Evolutionary conservation across 306 rosid genomes (phyloP).

Genomic region (Pachyrhizus erosus): DNA sequence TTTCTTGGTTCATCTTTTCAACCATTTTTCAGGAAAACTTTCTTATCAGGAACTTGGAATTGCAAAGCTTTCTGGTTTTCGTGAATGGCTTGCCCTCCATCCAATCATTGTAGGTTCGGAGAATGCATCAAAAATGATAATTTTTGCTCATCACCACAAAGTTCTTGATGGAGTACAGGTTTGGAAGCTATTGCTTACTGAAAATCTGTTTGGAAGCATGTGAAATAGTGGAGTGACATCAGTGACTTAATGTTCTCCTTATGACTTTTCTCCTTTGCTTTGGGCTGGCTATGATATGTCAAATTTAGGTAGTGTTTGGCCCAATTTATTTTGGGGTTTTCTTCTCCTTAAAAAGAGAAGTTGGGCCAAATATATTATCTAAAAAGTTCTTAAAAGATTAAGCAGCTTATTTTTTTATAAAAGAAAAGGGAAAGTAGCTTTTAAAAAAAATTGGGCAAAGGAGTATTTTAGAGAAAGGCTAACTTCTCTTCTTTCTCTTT

Average conservation of each 20-base stretch:
- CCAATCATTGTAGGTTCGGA: conserved; percentile 70
- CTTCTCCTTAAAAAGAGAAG: background rate
- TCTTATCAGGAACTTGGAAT: conserved; percentile 85
- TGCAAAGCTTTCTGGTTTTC: conserved; percentile 88
- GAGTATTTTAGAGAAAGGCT: background rate
- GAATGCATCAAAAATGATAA: conserved; percentile 78
- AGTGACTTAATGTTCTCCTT: conserved; percentile 4
- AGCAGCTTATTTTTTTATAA: background rate
- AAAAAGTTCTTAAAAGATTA: background rate
- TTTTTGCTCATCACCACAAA: conserved; percentile 94
- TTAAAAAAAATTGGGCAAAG: background rate
- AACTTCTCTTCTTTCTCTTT: background rate
- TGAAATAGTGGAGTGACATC: conserved; percentile 18
- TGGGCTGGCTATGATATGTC: conserved; percentile 15
- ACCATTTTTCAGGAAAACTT: conserved; percentile 57
- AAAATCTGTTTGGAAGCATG: conserved; percentile 13
- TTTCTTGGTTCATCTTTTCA: conserved; percentile 26
- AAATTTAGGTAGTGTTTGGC: background rate
- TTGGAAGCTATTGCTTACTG: conserved; percentile 37
- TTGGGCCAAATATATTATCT: background rate
- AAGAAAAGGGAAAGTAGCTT: background rate
- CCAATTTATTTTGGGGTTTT: background rate
- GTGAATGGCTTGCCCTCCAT: conserved; percentile 92
- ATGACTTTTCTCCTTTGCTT: background rate
- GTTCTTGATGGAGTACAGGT: conserved; percentile 96